Percentiles rank a stretch among this genome's conserved stretches.
Evolutionary conservation across 768 basidiomycete species (phyloP).

Genomic region (Trichaptum fuscoviolaceum): DNA sequence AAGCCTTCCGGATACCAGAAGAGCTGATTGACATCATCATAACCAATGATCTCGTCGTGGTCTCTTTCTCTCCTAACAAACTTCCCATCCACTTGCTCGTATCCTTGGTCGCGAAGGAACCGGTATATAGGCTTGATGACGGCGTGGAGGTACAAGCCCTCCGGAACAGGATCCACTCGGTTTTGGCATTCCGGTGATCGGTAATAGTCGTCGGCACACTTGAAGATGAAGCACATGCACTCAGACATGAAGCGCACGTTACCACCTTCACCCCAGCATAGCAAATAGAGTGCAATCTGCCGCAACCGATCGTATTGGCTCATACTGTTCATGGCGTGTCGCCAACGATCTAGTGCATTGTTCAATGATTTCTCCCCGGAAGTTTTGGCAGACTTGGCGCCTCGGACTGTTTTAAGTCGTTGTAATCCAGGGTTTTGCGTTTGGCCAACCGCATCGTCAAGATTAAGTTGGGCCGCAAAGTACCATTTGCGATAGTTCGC

Average conservation of each 20-base stretch:
- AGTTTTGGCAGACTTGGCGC: conserved; percentile 38
- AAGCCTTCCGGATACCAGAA: conserved; percentile 99
- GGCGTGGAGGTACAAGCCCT: conserved; percentile 87
- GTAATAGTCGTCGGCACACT: conserved; percentile 99
- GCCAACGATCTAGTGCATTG: conserved; percentile 90
- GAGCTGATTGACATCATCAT: conserved; percentile 98
- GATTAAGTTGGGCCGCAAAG: conserved; percentile 97
- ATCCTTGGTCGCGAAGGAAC: conserved; percentile 96
- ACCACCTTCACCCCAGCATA: conserved; percentile 98
- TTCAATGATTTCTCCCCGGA: conserved; percentile 78
- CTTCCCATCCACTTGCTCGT: conserved; percentile 92
- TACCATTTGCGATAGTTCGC: conserved; percentile 99
- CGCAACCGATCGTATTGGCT: conserved; percentile 96
- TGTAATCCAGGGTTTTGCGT: conserved; percentile 90
- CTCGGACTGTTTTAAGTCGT: conserved; percentile 80
- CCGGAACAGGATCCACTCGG: conserved; percentile 85
- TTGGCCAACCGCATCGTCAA: conserved; percentile 97
- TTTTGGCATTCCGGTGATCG: conserved; percentile 98
- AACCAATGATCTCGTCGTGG: conserved; percentile 95
- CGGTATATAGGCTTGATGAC: conserved; percentile 94
- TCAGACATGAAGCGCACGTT: conserved; percentile 98
- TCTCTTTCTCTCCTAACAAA: conserved; percentile 93
- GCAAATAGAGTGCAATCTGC: conserved; percentile 90
- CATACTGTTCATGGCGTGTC: conserved; percentile 99
- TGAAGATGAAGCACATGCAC: conserved; percentile 98